Percentiles rank a stretch among this genome's conserved stretches.
Conservation (phyloP, 192 early-diverging fungal species). For the Rhizophagus prolifer region DNA sequence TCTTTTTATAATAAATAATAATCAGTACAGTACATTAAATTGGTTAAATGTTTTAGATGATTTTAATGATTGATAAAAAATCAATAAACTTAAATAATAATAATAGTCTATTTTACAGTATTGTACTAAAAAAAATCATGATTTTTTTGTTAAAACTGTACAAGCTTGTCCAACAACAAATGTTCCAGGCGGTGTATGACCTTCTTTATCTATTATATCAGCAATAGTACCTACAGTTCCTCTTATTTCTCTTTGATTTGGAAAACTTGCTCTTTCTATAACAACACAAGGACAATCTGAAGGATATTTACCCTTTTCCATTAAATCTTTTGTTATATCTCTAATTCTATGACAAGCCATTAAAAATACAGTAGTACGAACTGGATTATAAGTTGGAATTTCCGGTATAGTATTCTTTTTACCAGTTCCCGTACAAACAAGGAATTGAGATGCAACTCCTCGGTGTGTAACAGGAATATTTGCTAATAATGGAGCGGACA, state of each 20-base stretch:
- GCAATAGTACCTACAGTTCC: conserved; percentile 68
- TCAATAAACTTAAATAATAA: no score
- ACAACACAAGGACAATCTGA: conserved; percentile 72
- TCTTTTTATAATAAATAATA: no score
- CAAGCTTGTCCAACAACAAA: conserved; percentile 71
- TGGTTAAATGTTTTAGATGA: no score
- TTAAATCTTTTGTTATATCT: conserved; percentile 58
- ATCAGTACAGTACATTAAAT: no score
- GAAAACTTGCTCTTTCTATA: conserved; percentile 78
- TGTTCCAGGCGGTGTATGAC: conserved; percentile 76
- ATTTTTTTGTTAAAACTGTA: conserved; percentile 20
- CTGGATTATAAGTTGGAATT: conserved; percentile 65
- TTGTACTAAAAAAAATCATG: no score
- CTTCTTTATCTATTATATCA: conserved; percentile 58
- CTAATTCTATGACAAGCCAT: conserved; percentile 80
- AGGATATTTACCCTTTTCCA: conserved; percentile 61
- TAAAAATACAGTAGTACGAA: conserved; percentile 76
- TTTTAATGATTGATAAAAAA: no score
- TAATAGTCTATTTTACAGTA: no score
- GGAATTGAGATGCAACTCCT: conserved; percentile 80
- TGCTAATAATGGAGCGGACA: conserved; percentile 72
- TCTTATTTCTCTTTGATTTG: conserved; percentile 71
- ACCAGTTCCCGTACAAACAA: conserved; percentile 79
- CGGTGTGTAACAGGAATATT: conserved; percentile 88
- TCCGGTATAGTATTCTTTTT: conserved; percentile 72